Base-by-base conservation (phyloP, 2,329 filamentous ascomycete genomes). In the Shiraia sp. region DNA sequence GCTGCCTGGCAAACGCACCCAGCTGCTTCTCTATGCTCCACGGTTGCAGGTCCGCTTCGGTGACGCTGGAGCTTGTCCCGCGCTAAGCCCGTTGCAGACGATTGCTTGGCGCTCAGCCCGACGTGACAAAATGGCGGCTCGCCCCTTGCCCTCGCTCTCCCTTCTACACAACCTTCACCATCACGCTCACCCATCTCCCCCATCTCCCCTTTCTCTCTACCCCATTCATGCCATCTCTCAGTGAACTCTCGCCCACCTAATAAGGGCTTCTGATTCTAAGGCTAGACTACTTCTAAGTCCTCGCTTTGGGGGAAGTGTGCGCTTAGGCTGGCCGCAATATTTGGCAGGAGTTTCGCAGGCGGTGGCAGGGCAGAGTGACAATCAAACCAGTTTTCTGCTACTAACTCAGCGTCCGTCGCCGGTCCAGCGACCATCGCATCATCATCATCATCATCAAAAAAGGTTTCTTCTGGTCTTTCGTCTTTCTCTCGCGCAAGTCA, bases 211-310 rank as follows among this genome's bases (percentile, higher is more conserved):
- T 63, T 55, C 59, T 64, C 58, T 51, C 49, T 59, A 59, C 52
- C 49, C 48, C 45, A 57, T 55, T 48, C 54, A 65, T 67, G 63
- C 55, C 58, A 59, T 62, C 66, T 58, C 52, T 63, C 55, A 55
- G 64, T 67, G 64, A 66, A 57, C 50, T 57, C 51, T 52, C 47
- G 65, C 65, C 65, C 64, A 58, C 53, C 44, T 66, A 65, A 66
- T 65, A 66, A 66, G 65, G 65, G 65, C 63, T 51, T 66, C 60
- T 66, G 62, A 53, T 63, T 62, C 53, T 61, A 47, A 59, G 45
- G 52, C 58, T 67, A 65, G 61, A 61, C 57, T 62, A 46, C 32
- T 49, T 57, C 52, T 53, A 52, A 53, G 51, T 56, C 57, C 52
- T 54, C 59, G 54, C 57, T 58, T 59, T 60, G 60, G 49, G 53